Evolutionary conservation across 2,329 filamentous ascomycete genomes (phyloP), one percentile per base, ranked within the genome.

Genomic region (Apiospora kogelbergensis): DNA sequence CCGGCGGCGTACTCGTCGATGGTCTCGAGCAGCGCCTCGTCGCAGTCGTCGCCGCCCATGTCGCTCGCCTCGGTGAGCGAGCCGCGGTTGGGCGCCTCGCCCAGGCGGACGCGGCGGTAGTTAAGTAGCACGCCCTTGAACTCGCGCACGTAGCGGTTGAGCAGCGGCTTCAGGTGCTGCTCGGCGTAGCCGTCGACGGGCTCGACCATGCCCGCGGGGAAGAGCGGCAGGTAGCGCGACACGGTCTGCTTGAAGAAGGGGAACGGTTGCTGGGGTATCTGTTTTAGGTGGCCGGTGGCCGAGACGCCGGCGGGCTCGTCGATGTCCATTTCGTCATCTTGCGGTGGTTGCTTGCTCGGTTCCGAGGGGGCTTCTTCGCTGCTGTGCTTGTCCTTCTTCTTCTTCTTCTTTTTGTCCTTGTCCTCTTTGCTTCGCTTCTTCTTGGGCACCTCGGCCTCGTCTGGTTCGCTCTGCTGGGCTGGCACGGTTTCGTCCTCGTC

Each of bases 1-100:
- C 91, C 91, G 30, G 94, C 93, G 9, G 92, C 93, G 77, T 95
- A 97, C 81, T 98, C 96, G 80, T 93, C 90, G 48, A 93, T 82
- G 6, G 87, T 87, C 64, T 85, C 77, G 70, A 85, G 78, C 17
- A 83, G 78, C 30, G 86, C 81, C 3, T 84, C 76, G 5, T 86
- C 78, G 13, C 81, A 74, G 15, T 84, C 76, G 5, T 86, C 78
- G 13, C 81, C 78, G 13, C 81, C 74, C 17, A 80, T 78, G 0
- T 82, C 80, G 26, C 83, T 83, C 44, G 84, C 77, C 69, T 89
- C 84, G 20, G 84, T 83, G 6, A 82, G 78, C 1, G 85, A 84
- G 26, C 82, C 82, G 40, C 76, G 75, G 5, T 85, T 86, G 0
- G 91, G 87, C 5, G 81, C 78, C 70, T 91, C 88, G 1, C 89